phyloP scores from a whole-genome alignment of 176 grass and related monocot genomes.

The Microstegium vimineum region DNA sequence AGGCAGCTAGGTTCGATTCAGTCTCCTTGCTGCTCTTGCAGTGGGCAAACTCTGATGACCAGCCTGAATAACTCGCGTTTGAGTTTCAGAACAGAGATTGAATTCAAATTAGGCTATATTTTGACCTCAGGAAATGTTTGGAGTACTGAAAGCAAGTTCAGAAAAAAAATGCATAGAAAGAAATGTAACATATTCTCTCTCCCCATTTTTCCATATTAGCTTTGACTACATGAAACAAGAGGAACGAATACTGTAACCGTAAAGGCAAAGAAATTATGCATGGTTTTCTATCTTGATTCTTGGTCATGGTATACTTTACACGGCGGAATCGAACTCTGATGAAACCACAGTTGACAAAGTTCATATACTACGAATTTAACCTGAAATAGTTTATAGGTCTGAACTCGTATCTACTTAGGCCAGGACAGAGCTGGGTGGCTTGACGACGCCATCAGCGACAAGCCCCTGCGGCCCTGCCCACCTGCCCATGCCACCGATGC shows the following conservation, averaged over 20 bases:
- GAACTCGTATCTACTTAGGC: conserved; percentile 31
- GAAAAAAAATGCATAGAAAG: no score
- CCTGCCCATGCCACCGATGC: not conserved
- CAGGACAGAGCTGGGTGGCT: conserved; percentile 34
- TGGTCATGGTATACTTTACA: not conserved
- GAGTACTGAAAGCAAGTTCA: no score
- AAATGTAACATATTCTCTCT: no score
- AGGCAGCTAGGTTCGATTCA: no score
- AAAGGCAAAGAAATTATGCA: no score
- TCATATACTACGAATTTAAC: not conserved
- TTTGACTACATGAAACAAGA: no score
- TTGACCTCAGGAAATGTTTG: no score
- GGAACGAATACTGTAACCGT: no score
- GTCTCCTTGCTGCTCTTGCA: conserved; percentile 36
- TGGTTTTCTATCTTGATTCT: not conserved
- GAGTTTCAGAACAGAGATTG: not conserved
- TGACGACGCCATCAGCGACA: conserved; percentile 39
- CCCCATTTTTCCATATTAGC: no score
- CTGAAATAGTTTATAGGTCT: conserved; percentile 34
- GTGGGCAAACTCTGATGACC: conserved; percentile 17
- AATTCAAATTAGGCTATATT: not conserved
- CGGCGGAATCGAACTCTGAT: not conserved
- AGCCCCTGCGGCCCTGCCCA: conserved; percentile 49
- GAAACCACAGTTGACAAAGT: not conserved
- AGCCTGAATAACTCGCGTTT: conserved; percentile 28